Conservation (phyloP, 371 early-diverging fungal genomes). For the Choanephora cucurbitarum region DNA sequence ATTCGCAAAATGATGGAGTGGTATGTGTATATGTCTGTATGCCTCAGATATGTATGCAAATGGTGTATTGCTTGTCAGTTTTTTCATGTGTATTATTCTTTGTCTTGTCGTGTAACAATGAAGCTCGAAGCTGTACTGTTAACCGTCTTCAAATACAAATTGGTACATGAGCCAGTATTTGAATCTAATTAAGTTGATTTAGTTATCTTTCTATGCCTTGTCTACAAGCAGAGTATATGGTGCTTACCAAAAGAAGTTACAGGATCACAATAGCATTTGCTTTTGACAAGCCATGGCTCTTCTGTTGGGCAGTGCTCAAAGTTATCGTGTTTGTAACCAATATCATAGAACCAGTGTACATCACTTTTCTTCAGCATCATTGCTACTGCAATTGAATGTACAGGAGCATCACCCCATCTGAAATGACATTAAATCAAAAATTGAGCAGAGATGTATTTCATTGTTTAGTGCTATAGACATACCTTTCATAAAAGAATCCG, state of each 20-base stretch:
- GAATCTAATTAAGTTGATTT: conserved; percentile 6
- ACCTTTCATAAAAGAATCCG: conserved; percentile 93
- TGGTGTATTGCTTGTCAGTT: not conserved
- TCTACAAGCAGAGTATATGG: too few relatives aligned
- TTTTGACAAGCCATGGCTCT: conserved; percentile 40
- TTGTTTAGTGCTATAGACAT: not conserved
- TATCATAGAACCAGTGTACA: conserved; percentile 91
- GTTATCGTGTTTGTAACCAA: conserved; percentile 75
- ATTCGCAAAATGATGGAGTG: too few relatives aligned
- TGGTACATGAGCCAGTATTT: conserved; percentile 30
- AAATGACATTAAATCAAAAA: too few relatives aligned
- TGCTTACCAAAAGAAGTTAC: conserved; percentile 36
- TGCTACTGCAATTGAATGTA: conserved; percentile 88
- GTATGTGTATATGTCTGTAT: not conserved
- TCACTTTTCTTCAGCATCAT: conserved; percentile 73
- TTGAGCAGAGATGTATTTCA: too few relatives aligned
- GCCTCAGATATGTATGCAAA: not conserved
- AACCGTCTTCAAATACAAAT: conserved; percentile 27
- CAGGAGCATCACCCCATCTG: conserved; percentile 96
- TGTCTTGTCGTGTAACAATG: conserved; percentile 29
- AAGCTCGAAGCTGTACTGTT: conserved; percentile 28
- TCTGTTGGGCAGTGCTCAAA: conserved; percentile 72
- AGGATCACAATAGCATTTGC: conserved; percentile 61
- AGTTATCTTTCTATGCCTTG: not conserved
- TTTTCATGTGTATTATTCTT: conserved; percentile 9